Conservation (phyloP, 257 asterid genomes). For the Cinchona pubescens region DNA sequence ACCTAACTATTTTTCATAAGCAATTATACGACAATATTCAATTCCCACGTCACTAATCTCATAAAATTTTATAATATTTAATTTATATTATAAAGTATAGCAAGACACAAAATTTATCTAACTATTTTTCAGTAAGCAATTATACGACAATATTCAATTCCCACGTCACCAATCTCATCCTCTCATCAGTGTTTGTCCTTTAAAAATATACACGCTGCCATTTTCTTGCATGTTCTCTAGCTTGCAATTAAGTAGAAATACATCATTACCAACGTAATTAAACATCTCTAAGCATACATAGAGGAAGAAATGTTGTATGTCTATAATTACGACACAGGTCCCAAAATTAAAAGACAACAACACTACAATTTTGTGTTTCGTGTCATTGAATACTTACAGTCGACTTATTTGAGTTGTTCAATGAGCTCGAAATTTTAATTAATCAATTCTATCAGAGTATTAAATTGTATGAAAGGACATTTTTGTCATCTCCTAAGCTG, state of each 20-base stretch:
- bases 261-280: slow-evolving; percentile 3
- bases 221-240: neutral
- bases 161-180: neutral
- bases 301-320: neutral
- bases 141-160: neutral
- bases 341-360: slow-evolving; percentile 33
- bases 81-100: too few relatives aligned
- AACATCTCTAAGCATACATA: neutral
- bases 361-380: slow-evolving; percentile 32
- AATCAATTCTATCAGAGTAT: neutral
- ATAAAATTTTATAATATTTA: too few relatives aligned
- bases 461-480: neutral
- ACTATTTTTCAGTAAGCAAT: too few relatives aligned
- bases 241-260: neutral
- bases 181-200: neutral
- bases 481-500: neutral
- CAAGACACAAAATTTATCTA: too few relatives aligned
- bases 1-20: too few relatives aligned
- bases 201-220: neutral
- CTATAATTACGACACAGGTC: slow-evolving; percentile 20
- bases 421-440: slow-evolving; percentile 10
- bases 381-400: slow-evolving; percentile 24
- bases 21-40: neutral
- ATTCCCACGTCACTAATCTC: neutral
- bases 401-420: slow-evolving; percentile 20